These are phyloP conservation scores for Thelephora ganbajun DNA, from an alignment of 768 basidiomycete species.

Conservation along the genomic window DNA sequence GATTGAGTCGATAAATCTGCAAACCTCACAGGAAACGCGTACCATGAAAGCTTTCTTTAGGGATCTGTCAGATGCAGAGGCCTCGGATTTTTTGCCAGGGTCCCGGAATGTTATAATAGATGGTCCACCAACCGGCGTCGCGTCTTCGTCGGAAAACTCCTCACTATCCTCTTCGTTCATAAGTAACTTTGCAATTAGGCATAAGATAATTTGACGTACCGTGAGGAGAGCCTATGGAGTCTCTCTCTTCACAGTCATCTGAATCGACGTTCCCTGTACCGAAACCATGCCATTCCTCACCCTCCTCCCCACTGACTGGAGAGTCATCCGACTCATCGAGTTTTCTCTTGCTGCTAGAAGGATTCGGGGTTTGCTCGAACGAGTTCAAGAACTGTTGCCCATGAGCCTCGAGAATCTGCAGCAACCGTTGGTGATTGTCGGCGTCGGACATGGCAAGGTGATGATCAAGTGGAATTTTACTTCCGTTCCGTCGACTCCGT, in stretches of 20 bases:
- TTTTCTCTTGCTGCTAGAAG: constrained; percentile 6
- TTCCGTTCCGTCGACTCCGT: not conserved
- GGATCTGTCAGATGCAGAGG: constrained; percentile 19
- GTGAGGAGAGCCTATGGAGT: not conserved
- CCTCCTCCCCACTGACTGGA: constrained; percentile 9
- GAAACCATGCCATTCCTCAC: constrained; percentile 31
- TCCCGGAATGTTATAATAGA: constrained; percentile 49
- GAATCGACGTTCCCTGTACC: not conserved
- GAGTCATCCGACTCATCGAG: constrained; percentile 11
- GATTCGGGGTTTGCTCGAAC: constrained; percentile 18
- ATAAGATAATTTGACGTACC: constrained; percentile 1
- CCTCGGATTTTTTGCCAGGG: constrained; percentile 11
- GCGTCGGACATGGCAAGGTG: not conserved
- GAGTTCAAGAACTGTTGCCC: constrained; percentile 31
- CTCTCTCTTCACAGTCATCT: constrained; percentile 1
- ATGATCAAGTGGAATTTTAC: not conserved
- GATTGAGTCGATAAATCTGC: not conserved
- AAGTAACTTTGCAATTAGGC: not conserved
- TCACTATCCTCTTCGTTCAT: constrained; percentile 19
- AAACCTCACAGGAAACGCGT: not conserved
- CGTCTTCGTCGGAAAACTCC: too few species aligned
- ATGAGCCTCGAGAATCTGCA: constrained; percentile 28
- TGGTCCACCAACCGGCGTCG: constrained; percentile 9
- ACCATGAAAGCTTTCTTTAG: constrained; percentile 71
- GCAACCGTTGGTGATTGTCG: constrained; percentile 18